A percentile compares a stretch with the other conserved stretches of the same genome.
phyloP scores from a whole-genome alignment of 2,329 filamentous ascomycete species.

The Clarireedia sp. region DNA sequence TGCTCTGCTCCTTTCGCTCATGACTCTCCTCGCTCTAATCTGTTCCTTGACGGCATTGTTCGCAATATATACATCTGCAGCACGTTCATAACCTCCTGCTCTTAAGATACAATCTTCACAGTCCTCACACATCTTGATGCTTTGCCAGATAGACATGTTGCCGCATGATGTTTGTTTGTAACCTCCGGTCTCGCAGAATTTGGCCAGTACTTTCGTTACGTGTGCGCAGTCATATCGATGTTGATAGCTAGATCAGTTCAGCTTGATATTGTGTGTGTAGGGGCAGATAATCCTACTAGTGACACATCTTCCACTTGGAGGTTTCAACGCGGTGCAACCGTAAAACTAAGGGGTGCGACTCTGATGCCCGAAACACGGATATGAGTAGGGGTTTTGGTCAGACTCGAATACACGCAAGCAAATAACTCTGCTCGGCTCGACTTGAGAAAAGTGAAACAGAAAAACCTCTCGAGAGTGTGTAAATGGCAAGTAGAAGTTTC shows the following conservation, averaged over 20 bases:
- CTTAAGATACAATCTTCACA: slow-evolving; percentile 22
- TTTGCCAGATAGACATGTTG: slow-evolving; percentile 26
- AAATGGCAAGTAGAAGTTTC: not conserved
- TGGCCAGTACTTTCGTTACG: slow-evolving; percentile 23
- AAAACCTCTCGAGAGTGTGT: too few species aligned
- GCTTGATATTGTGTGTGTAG: not conserved
- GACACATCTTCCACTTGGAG: not conserved
- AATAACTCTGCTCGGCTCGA: too few species aligned
- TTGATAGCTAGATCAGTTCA: slow-evolving; percentile 23
- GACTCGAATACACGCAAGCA: too few species aligned
- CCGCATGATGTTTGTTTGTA: slow-evolving; percentile 27
- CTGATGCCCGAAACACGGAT: not conserved
- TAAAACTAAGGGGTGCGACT: not conserved
- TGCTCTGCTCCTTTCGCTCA: too few species aligned
- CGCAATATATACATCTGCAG: too few species aligned
- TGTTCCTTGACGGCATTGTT: too few species aligned
- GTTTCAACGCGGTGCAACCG: not conserved
- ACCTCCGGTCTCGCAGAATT: slow-evolving; percentile 21
- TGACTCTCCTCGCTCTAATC: too few species aligned
- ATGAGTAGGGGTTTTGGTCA: not conserved
- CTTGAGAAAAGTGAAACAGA: too few species aligned
- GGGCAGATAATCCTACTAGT: not conserved
- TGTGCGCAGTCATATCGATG: slow-evolving; percentile 26
- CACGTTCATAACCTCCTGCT: too few species aligned
- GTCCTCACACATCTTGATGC: slow-evolving; percentile 22